Base-by-base conservation (phyloP, 2,329 filamentous ascomycete genomes). In the Achaetomium macrosporum region DNA sequence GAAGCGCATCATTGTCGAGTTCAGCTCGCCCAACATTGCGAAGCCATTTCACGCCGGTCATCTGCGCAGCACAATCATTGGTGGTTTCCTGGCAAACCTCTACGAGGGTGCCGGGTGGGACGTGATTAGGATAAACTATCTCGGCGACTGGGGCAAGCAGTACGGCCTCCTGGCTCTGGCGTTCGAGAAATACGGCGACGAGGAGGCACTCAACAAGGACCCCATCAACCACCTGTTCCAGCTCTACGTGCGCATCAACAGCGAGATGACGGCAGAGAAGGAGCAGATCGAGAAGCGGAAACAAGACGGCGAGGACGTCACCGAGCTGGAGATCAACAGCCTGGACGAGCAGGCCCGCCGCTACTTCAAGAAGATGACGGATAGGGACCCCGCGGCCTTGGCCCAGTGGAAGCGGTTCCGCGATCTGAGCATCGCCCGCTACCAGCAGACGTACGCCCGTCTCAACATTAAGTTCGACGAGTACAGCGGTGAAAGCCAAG, bases 21-120 rank as follows among this genome's bases (percentile, higher is more conserved):
- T 92, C 69, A 90, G 85, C 8, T 90, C 86, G 8, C 88, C 89
- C 47, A 93, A 93, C 67, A 90, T 93, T 55, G 88, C 88, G 42
- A 92, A 92, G 71, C 88, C 86, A 20, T 90, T 90, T 73, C 86
- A 90, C 65, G 87, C 86, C 37, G 85, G 86, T 12, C 87, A 91
- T 68, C 73, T 90, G 62, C 78, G 87, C 64, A 87, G 83, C 61
- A 91, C 87, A 36, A 90, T 90, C 65, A 90, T 90, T 56, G 87
- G 87, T 45, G 85, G 85, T 37, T 90, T 90, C 71, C 73, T 90
- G 39, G 74, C 84, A 19, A 89, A 89, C 65, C 70, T 90, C 16
- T 87, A 89, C 66, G 77, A 85, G 62, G 74, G 73, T 31, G 82
- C 82, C 33, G 87, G 86, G 46, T 90, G 85, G 85, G 82, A 90